Base-by-base conservation (phyloP, 305 asterid genomes). In the Fraxinus platypoda region DNA sequence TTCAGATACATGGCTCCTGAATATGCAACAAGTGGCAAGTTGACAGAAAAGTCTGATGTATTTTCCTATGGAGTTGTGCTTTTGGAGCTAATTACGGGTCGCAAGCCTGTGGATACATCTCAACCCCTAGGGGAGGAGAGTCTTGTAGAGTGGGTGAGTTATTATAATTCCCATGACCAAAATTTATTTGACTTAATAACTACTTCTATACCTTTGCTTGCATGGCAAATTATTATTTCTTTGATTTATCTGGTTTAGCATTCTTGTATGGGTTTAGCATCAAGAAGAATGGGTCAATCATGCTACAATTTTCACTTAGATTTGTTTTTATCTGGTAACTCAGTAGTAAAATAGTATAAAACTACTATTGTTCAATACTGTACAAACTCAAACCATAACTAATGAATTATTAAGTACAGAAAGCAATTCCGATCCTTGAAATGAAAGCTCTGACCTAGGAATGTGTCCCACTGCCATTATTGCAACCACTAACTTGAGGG, bases 1-100 rank as follows among this genome's bases (percentile, higher is more conserved):
- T 76, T 84, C 93, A 94, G 98, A 82, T 94, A 94, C 89, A 93
- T 94, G 98, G 98, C 98, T 82, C 98, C 98, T 75, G 98, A 95
- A 87, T 95, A 95, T 91, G 98, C 98, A 87, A 89, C 94, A 35
- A 95, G 94, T 88, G 98, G 98, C 74, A 95, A 91, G 86, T 85
- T 95, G 81, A 95, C 97, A 21, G 98, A 93, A 70, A 95, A 93
- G 81, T 95, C 98, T 0, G 98, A 95, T 3, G 90, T 95, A 75
- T 95, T 77, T 84, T 95, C 98, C 76, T 95, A 89, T 84, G 98
- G 98, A 37, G 98, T 95, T 59, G 98, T 95, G 77, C 95, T 95
- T 73, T 86, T 95, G 85, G 98, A 95, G 89, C 85, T 95, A 66
- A 86, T 92, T 59, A 91, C 97, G 62, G 98, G 98, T 33, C 95